Percentiles rank a stretch among this genome's conserved stretches.
Conservation (phyloP, 176 grass and related monocot genomes). For the Metroxylon sagu region DNA sequence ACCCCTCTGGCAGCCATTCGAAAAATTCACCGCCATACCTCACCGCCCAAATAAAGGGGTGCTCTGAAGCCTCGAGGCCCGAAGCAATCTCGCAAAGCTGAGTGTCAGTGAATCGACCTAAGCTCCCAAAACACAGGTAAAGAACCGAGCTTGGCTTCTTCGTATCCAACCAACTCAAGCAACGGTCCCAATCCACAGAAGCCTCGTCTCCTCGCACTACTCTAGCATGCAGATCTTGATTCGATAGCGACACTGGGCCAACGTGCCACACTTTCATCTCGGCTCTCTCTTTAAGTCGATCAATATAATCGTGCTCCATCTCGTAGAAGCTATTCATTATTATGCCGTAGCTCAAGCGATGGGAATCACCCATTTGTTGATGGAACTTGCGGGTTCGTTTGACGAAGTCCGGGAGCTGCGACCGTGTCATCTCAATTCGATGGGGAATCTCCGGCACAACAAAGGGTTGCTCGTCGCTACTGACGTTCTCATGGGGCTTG, state of each 20-base stretch:
- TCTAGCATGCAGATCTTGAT: too few relatives aligned
- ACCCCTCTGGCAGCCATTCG: not conserved
- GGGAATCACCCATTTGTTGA: too few relatives aligned
- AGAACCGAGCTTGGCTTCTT: slow-evolving; percentile 11
- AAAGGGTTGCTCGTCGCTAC: not conserved
- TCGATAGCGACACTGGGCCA: too few relatives aligned
- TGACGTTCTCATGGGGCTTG: not conserved
- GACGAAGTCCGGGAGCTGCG: not conserved
- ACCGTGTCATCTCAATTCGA: not conserved
- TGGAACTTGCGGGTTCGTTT: too few relatives aligned
- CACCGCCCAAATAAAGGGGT: slow-evolving; percentile 15
- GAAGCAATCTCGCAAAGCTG: slow-evolving; percentile 9
- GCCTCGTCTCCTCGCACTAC: too few relatives aligned
- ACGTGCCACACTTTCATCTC: not conserved
- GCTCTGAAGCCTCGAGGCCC: not conserved
- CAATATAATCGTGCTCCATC: slow-evolving; percentile 3
- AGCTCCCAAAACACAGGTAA: slow-evolving; percentile 18
- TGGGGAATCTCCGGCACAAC: slow-evolving; percentile 9
- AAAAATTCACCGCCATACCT: not conserved
- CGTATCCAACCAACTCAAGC: slow-evolving; percentile 1
- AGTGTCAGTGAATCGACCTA: not conserved
- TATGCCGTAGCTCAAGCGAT: not conserved
- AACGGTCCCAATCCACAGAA: not conserved
- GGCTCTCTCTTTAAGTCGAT: not conserved
- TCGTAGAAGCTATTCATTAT: slow-evolving; percentile 19